Percentiles rank a stretch among this genome's conserved stretches.
Evolutionary conservation across 1,139 yeast species (phyloP).

Genomic region (Kodamaea suecica): DNA sequence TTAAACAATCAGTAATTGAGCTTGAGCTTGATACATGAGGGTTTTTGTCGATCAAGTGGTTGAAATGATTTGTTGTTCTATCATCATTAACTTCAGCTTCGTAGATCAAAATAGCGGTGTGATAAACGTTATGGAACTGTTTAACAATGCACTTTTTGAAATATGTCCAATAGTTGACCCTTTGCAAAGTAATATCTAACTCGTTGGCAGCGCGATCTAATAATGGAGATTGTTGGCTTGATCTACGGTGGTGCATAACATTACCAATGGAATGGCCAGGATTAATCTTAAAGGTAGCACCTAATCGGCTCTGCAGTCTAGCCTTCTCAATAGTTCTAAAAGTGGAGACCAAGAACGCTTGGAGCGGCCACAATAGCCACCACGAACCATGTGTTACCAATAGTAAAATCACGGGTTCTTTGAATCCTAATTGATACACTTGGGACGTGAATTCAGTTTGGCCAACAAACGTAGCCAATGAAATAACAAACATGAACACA

Average conservation of each 20-base stretch:
- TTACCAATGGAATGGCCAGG: conserved; percentile 11
- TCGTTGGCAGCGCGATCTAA: conserved; percentile 22
- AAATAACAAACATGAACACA: conserved; percentile 52
- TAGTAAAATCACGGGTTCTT: conserved; percentile 68
- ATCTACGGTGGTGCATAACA: conserved; percentile 26
- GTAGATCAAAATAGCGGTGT: conserved; percentile 49
- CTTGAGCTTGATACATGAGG: conserved; percentile 40
- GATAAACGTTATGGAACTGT: conserved; percentile 50
- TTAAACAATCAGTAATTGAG: conserved; percentile 36
- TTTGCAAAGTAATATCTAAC: conserved; percentile 15
- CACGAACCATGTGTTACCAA: conserved; percentile 77
- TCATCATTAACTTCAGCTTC: conserved; percentile 40
- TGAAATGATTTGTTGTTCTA: conserved; percentile 34
- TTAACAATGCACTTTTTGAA: conserved; percentile 42
- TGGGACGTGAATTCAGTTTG: conserved; percentile 83
- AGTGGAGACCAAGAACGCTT: conserved; percentile 49
- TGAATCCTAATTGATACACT: conserved; percentile 56
- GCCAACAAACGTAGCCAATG: conserved; percentile 63
- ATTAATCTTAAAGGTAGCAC: conserved; percentile 5
- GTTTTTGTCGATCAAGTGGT: conserved; percentile 37
- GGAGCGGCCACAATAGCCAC: conserved; percentile 74
- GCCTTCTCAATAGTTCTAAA: conserved; percentile 39
- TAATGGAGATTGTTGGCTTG: conserved; percentile 23
- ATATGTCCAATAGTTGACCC: conserved; percentile 26
- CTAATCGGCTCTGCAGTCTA: conserved; percentile 9